phyloP scores from a whole-genome alignment of 371 early-diverging fungal genomes.

The Rozella allomycis region DNA sequence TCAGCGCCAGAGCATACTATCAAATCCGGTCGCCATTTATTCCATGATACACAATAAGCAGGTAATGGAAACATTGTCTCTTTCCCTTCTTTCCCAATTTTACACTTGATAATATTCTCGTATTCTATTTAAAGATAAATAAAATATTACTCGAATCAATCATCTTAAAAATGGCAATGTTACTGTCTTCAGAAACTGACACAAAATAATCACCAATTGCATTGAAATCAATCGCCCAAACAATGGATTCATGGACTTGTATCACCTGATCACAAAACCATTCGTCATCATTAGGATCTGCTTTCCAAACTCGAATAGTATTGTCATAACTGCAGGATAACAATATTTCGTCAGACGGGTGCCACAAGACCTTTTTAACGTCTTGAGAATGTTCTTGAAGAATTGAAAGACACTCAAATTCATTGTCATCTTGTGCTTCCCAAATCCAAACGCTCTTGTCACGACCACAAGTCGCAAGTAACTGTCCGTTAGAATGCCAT shows the following conservation, averaged over 20 bases:
- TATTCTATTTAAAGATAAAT: no score
- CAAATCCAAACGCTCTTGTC: conserved; percentile 89
- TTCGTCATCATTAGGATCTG: conserved; percentile 55
- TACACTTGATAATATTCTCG: no score
- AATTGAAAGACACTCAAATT: conserved; percentile 83
- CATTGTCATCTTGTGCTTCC: conserved; percentile 30
- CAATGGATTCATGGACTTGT: conserved; percentile 52
- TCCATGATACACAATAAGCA: no score
- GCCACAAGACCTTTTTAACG: conserved; percentile 83
- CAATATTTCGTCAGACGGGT: conserved; percentile 58
- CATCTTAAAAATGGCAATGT: no score
- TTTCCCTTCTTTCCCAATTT: no score
- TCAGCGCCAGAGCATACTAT: no score
- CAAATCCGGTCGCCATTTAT: no score
- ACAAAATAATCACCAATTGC: conserved; percentile 23
- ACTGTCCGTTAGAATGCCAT: conserved; percentile 54
- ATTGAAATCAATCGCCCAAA: conserved; percentile 82
- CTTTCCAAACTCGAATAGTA: conserved; percentile 76
- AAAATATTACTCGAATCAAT: no score
- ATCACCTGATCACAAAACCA: conserved; percentile 77
- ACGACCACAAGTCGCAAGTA: conserved; percentile 45
- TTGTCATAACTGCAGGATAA: conserved; percentile 85
- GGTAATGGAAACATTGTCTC: no score
- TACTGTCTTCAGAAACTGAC: not conserved
- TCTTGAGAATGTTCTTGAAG: conserved; percentile 90